Conservation (phyloP, 148 eudicot genomes). For the Fagopyrum tataricum region DNA sequence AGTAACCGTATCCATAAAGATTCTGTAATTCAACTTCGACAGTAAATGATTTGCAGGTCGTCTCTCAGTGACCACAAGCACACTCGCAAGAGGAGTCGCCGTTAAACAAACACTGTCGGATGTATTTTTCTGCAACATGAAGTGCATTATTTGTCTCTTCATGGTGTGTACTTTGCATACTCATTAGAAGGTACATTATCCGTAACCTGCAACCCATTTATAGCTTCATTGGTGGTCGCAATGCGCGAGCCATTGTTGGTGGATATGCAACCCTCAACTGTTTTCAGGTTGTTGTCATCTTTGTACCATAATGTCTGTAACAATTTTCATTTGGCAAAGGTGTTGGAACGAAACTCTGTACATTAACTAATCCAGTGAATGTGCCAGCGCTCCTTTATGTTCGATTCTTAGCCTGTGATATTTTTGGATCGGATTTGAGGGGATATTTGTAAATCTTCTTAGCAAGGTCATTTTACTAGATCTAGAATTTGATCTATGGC, state of each 20-base stretch:
- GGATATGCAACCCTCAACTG: not conserved
- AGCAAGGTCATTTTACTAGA: slow-evolving; percentile 5
- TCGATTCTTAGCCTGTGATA: not conserved
- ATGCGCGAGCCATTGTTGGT: not conserved
- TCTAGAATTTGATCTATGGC: not conserved
- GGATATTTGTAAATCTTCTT: slow-evolving; percentile 4
- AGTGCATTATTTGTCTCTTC: not conserved
- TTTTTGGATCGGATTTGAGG: slow-evolving; percentile 4
- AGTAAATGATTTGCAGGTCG: slow-evolving; percentile 22
- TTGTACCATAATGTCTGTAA: slow-evolving; percentile 13
- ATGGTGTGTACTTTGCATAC: not conserved
- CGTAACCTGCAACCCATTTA: not conserved
- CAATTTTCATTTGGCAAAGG: slow-evolving; percentile 1
- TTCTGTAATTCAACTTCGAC: not conserved
- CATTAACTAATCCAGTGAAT: slow-evolving; percentile 6
- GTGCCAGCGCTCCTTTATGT: not conserved
- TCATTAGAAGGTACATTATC: slow-evolving; percentile 6
- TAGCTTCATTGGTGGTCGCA: not conserved
- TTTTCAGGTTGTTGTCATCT: slow-evolving; percentile 3
- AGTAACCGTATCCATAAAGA: not conserved
- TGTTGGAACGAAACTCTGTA: slow-evolving; percentile 8
- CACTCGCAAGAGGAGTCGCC: slow-evolving; percentile 38
- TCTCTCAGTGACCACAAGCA: slow-evolving; percentile 24
- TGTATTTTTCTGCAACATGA: not conserved
- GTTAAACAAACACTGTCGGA: slow-evolving; percentile 8